A percentile compares a stretch with the other conserved stretches of the same genome.
These are phyloP conservation scores for Oxyria digyna DNA, from an alignment of 148 eudicot species.

Conservation along the genomic window DNA sequence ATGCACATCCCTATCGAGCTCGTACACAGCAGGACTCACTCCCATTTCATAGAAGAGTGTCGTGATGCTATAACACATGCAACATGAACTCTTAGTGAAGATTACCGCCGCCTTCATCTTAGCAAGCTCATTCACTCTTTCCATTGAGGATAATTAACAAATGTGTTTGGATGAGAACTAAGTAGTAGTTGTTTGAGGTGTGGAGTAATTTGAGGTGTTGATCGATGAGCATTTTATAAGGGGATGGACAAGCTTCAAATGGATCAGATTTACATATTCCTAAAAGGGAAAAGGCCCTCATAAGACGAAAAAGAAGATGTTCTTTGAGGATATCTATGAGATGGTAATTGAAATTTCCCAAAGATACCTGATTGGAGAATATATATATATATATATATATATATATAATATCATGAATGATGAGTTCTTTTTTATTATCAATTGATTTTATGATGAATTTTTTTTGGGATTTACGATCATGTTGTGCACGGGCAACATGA, in stretches of 20 bases:
- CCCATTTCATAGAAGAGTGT: conserved; percentile 32
- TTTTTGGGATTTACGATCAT: too few relatives aligned
- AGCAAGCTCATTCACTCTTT: conserved; percentile 15
- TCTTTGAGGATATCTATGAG: background rate
- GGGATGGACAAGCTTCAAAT: background rate
- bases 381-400: too few relatives aligned
- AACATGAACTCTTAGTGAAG: conserved; percentile 38
- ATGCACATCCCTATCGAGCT: conserved; percentile 31
- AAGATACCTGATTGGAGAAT: too few relatives aligned
- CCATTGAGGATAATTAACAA: conserved; percentile 11
- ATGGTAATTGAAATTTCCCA: too few relatives aligned
- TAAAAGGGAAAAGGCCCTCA: background rate
- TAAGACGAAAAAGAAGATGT: background rate
- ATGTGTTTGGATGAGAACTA: background rate
- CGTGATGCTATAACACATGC: conserved; percentile 33
- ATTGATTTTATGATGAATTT: too few relatives aligned
- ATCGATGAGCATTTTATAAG: background rate
- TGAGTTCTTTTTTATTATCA: too few relatives aligned
- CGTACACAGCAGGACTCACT: conserved; percentile 32
- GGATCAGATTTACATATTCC: background rate
- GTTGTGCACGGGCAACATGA: too few relatives aligned
- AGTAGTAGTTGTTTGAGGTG: background rate
- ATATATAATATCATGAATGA: too few relatives aligned
- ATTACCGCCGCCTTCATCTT: conserved; percentile 40
- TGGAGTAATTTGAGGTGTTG: background rate